Evolutionary conservation across 345 rosid genomes (phyloP), one percentile per base, ranked within the genome.

Genomic region (Pistacia integerrima): DNA sequence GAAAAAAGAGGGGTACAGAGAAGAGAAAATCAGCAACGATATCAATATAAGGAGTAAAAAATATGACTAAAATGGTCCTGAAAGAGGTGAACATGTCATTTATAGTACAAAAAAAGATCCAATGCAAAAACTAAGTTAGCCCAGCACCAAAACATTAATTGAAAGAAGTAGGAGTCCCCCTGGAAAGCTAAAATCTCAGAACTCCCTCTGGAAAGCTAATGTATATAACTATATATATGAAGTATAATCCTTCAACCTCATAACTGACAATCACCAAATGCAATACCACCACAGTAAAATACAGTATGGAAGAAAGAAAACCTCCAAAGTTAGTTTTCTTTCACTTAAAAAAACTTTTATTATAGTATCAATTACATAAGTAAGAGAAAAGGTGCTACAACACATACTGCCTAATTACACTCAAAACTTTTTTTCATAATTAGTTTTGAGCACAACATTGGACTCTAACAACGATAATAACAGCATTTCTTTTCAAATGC

Each of bases 21-120:
- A 55, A 9, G 14, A 60, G 55, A 66, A 6, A 54, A 60, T 67
- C 69, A 76, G 41, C 44, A 64, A 59, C 38, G 22, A 58, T 20
- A 59, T 16, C 5, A 18, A 72, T 59, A 13, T 59, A 57, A 22
- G 35, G 51, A 22, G 13, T 5, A 66, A 46, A 30, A 51, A 5
- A 13, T 14, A 5, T 16, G 60, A 51, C 22, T 28, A 28, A 46
- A 14, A 22, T 0, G 20, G 44, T 59, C 41, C 25, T 51, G 13
- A 46, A 66, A 22, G 36, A 6, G 17, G 56, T 48, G 4, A 20
- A 46, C 11, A 46, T 33, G 48, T 46, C 55, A 67, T n/a, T 67
- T 6, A 14, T 28, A 7, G 41, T 49, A 28, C 36, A 13, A 68
- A 68, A 28, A 4, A 22, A 16, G 22, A 51, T 14, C 41, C 52